Base-by-base conservation (phyloP, 495 filamentous ascomycete genomes). In the Amorphotheca resinae region DNA sequence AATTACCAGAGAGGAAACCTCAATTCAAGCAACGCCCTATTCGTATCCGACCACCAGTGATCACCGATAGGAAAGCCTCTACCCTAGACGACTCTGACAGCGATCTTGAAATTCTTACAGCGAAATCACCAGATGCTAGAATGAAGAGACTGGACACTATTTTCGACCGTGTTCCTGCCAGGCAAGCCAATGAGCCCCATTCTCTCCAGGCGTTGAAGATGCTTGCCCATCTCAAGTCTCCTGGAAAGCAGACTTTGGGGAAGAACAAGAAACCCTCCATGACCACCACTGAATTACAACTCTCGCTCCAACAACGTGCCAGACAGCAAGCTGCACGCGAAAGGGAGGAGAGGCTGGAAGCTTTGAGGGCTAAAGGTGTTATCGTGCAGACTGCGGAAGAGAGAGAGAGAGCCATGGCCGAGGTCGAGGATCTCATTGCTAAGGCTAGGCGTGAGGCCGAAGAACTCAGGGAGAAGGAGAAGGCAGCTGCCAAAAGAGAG, bases 341-440 rank as follows among this genome's bases (percentile, higher is more conserved):
- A 55, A 72, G 85, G n/a, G 76, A 78, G 33, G 80, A 85, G 50
- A 80, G 79, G 44, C 71, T 96, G 12, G 75, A 84, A 45, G 74
- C 81, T 45, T 67, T 96, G 18, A 70, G 73, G 42, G 77, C 79
- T 15, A 83, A 80, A 56, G 91, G 91, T 22, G 68, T 96, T 12
- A 64, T 82, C 32, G 66, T 95, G n/a, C 80, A 84, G 50, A 94
- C 84, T 1, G 74, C 77, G 3, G 91, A 94, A 59, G 87, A 99
- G 51, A 70, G 84, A 44, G 79, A 82, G 49, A 76, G 77, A 9
- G 80, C 89, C 51, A 75, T 80, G 55, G 77, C 80, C 20, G 76
- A 87, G 45, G 73, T 95, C 16, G 93, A 96, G 48, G 78, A 95
- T 50, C 68, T 95, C 28, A 68, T 98, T 23, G 81, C 88, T 21